These are phyloP conservation scores for Fusarium subtropicale DNA, from an alignment of 2,329 filamentous ascomycete genomes.

Conservation along the genomic window DNA sequence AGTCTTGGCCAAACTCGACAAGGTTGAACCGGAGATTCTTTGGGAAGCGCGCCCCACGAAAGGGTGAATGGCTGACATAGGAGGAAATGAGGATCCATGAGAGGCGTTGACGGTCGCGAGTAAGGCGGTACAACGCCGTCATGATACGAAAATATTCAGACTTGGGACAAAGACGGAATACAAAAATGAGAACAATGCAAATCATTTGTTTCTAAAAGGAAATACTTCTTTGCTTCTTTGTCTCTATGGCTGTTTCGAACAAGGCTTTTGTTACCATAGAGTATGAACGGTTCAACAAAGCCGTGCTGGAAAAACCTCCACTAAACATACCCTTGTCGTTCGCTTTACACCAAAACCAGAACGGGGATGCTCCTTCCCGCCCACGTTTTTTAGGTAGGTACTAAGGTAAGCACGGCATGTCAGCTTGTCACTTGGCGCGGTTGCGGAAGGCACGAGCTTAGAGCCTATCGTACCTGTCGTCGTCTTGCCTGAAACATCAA, in stretches of 20 bases:
- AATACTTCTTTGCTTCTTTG: slow-evolving; percentile 18
- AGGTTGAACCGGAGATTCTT: slow-evolving; percentile 12
- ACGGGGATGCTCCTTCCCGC: slow-evolving; percentile 22
- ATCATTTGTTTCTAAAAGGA: slow-evolving; percentile 1
- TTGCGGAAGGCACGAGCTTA: slow-evolving; percentile 21
- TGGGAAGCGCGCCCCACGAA: slow-evolving; percentile 13
- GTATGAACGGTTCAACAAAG: background rate
- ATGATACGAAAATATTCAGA: slow-evolving; percentile 1
- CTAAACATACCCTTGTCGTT: slow-evolving; percentile 19
- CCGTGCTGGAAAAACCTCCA: slow-evolving; percentile 8
- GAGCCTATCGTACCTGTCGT: background rate
- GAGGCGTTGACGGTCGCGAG: background rate
- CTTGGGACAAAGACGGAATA: background rate
- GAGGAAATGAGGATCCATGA: slow-evolving; percentile 5
- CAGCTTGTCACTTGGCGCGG: slow-evolving; percentile 4
- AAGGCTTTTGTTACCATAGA: slow-evolving; percentile 22
- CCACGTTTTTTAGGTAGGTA: background rate
- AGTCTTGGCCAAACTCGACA: slow-evolving; percentile 3
- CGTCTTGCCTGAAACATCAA: slow-evolving; percentile 29
- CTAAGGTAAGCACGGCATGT: background rate
- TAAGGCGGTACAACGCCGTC: slow-evolving; percentile 6
- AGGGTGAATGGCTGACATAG: slow-evolving; percentile 12
- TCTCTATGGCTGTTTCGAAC: slow-evolving; percentile 31
- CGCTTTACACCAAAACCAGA: slow-evolving; percentile 15
- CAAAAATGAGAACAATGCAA: background rate